These are phyloP conservation scores for Blastocystis sp. DNA, from an alignment of 352 stramenopile species.

Conservation along the genomic window DNA sequence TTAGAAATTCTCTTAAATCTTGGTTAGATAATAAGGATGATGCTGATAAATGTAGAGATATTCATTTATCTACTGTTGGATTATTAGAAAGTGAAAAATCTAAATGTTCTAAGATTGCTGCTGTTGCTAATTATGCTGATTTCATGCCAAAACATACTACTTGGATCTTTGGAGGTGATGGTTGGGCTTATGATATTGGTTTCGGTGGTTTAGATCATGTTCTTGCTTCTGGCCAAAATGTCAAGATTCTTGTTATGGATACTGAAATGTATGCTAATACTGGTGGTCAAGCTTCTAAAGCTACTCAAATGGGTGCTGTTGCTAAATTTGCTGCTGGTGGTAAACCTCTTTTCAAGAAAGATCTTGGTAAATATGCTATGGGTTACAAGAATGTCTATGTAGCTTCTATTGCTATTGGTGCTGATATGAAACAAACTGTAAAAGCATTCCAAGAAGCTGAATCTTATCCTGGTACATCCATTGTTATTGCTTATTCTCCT, in stretches of 20 bases:
- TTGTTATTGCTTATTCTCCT: constrained; percentile 23
- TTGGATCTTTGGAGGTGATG: constrained; percentile 52
- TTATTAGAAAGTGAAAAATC: constrained; percentile 33
- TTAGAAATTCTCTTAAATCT: constrained; percentile 46
- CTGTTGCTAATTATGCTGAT: constrained; percentile 46
- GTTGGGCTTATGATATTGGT: constrained; percentile 52
- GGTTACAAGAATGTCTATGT: constrained; percentile 8
- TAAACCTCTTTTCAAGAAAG: too few relatives aligned
- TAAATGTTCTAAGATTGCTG: constrained; percentile 35
- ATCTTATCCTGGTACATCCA: background rate
- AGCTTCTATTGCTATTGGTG: background rate
- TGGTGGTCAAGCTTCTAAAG: too few relatives aligned
- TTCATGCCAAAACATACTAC: constrained; percentile 50
- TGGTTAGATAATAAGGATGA: constrained; percentile 50
- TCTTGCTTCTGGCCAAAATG: constrained; percentile 48
- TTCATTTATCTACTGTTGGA: constrained; percentile 43
- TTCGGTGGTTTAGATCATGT: constrained; percentile 49
- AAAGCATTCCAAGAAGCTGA: constrained; percentile 12
- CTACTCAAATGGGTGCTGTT: too few relatives aligned
- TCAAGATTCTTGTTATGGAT: constrained; percentile 52
- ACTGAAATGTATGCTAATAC: constrained; percentile 48
- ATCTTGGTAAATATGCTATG: constrained; percentile 2
- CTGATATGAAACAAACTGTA: constrained; percentile 2
- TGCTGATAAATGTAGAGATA: constrained; percentile 44
- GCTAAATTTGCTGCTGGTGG: too few relatives aligned